Evolutionary conservation across 2,329 filamentous ascomycete genomes (phyloP).

Genomic region (Nemania diffusa): DNA sequence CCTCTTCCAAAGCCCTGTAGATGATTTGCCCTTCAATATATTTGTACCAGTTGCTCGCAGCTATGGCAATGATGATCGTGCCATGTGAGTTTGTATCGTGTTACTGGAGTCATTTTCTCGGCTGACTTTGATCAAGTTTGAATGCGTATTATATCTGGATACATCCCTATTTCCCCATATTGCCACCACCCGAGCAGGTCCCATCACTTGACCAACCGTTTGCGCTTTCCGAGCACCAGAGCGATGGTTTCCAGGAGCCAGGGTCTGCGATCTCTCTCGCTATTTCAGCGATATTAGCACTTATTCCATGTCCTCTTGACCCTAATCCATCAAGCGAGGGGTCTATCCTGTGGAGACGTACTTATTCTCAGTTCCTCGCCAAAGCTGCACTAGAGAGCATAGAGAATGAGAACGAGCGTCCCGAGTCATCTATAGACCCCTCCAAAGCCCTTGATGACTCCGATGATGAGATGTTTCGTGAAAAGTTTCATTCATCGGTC

Average conservation of each 20-base stretch:
- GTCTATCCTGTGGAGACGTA: conserved; percentile 56
- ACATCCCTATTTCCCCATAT: conserved; percentile 61
- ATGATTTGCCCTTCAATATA: conserved; percentile 32
- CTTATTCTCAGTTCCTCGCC: conserved; percentile 61
- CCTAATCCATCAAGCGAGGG: conserved; percentile 50
- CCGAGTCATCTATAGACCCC: conserved; percentile 58
- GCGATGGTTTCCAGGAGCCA: conserved; percentile 52
- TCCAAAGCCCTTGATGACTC: conserved; percentile 56
- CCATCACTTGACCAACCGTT: conserved; percentile 50
- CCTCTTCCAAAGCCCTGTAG: conserved; percentile 49
- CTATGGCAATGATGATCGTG: conserved; percentile 53
- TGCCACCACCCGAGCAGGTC: conserved; percentile 55
- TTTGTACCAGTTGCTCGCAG: conserved; percentile 53
- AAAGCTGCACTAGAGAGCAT: conserved; percentile 60
- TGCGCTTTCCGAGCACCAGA: conserved; percentile 51
- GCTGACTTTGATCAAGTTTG: conserved; percentile 48
- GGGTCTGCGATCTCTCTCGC: conserved; percentile 58
- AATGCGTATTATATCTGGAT: conserved; percentile 64
- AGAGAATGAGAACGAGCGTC: conserved; percentile 59
- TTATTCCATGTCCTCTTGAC: conserved; percentile 59
- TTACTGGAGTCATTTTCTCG: not conserved
- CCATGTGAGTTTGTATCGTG: conserved; percentile 51
- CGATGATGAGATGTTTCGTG: conserved; percentile 47
- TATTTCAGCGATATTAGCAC: conserved; percentile 59
- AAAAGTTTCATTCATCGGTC: conserved; percentile 57